Conservation (phyloP, 495 filamentous ascomycete genomes). For the Aspergillus sclerotiicarbonarius region DNA sequence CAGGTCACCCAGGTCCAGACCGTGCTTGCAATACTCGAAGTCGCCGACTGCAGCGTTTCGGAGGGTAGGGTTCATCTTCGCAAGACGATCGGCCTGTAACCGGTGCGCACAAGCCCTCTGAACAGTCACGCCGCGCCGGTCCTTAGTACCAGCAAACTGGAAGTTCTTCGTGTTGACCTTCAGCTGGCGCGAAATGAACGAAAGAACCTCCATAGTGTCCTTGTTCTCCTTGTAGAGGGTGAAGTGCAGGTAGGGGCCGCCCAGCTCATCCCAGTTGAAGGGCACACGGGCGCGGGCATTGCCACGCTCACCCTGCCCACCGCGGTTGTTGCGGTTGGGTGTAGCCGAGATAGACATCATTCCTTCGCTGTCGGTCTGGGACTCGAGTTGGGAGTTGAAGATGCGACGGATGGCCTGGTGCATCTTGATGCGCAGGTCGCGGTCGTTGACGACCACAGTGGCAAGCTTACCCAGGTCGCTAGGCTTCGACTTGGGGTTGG, state of each 20-base stretch:
- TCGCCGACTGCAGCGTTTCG: conserved; percentile 67
- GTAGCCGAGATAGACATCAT: conserved; percentile 57
- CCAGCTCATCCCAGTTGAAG: conserved; percentile 59
- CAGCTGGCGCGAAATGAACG: conserved; percentile 64
- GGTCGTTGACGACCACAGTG: conserved; percentile 50
- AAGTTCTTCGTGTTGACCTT: conserved; percentile 68
- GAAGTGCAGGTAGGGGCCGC: conserved; percentile 84
- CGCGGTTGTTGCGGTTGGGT: conserved; percentile 39
- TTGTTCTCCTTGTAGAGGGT: conserved; percentile 97
- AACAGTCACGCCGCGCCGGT: conserved; percentile 81
- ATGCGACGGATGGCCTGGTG: conserved; percentile 67
- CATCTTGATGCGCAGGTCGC: conserved; percentile 59
- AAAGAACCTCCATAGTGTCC: conserved; percentile 92
- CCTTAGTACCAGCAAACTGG: conserved; percentile 91
- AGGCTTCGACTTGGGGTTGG: conserved; percentile 37
- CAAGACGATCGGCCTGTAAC: conserved; percentile 61
- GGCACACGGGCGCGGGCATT: conserved; percentile 30
- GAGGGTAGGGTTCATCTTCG: conserved; percentile 59
- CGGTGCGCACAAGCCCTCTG: conserved; percentile 76
- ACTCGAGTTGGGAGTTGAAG: conserved; percentile 66
- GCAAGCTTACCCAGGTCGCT: conserved; percentile 43
- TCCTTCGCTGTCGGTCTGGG: conserved; percentile 56
- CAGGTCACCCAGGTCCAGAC: conserved; percentile 79
- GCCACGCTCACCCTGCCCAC: conserved; percentile 27
- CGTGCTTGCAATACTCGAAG: conserved; percentile 67